Percentiles rank a stretch among this genome's conserved stretches.
phyloP scores from a whole-genome alignment of 140 eudicot genomes.

The Oenanthe javanica region DNA sequence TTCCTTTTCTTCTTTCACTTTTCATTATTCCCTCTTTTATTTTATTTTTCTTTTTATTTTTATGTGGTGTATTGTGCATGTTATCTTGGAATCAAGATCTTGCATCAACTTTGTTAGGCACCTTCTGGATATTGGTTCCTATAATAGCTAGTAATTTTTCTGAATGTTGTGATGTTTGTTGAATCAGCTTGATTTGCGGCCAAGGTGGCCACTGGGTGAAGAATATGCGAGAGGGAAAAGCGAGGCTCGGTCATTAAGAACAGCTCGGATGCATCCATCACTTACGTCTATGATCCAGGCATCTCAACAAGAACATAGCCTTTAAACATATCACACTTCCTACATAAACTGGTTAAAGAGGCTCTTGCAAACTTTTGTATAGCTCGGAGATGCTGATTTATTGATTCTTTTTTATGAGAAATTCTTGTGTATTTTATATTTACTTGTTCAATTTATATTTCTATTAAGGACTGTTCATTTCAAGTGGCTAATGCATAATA shows the following conservation, averaged over 20 bases:
- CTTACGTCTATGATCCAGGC: constrained; percentile 83
- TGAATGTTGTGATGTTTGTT: neutral
- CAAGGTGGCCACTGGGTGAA: constrained; percentile 98
- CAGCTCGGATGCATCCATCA: constrained; percentile 84
- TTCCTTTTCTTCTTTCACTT: neutral
- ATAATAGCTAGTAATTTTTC: neutral
- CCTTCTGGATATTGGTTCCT: neutral
- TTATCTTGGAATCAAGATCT: neutral
- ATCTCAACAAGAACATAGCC: constrained; percentile 25
- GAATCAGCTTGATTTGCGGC: constrained; percentile 76
- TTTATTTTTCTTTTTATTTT: neutral
- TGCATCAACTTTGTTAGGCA: neutral
- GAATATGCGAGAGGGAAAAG: constrained; percentile 84
- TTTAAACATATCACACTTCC: neutral
- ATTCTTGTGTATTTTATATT: too few species aligned
- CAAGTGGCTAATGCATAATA: too few species aligned
- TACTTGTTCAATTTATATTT: too few species aligned
- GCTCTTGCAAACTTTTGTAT: neutral
- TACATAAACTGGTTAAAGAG: too few species aligned
- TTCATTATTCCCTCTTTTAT: neutral
- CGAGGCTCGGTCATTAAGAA: constrained; percentile 73
- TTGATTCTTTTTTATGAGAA: neutral
- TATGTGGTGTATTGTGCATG: neutral
- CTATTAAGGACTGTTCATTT: too few species aligned
- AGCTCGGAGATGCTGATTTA: neutral